Evolutionary conservation across 345 rosid species (phyloP), one percentile per base, ranked within the genome.

Genomic region (Passiflora organensis): DNA sequence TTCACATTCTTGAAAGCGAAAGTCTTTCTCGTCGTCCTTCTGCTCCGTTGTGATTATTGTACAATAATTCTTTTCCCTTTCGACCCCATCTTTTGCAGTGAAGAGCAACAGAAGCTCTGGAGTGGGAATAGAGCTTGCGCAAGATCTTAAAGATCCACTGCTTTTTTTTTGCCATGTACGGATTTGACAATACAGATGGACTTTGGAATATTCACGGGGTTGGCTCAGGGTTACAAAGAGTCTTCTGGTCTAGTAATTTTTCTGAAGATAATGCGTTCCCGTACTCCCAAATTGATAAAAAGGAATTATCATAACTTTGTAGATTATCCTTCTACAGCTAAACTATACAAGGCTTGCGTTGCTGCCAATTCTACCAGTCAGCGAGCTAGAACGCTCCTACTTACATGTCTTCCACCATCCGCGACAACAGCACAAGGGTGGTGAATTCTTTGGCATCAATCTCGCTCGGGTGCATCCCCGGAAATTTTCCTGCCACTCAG

Each of bases 381-480:
- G 46, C 21, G 32, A 0, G 38, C 54, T 43, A 41, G 23, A 38
- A 48, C 17, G 39, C 23, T 54, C 38, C 51, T 48, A 18, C 4
- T 59, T 43, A 42, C 13, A 24, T 13, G n/a, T 60, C 16, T 24
- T 16, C 19, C 14, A 15, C 2, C 19, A 32, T 23, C 6, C n/a
- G n/a, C 24, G 15, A 50, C 10, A 25, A 5, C 5, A 18, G 13
- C 6, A 13, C 36, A 4, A 20, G 46, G 42, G 17, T 37, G 37
- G 28, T n/a, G 23, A 43, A 25, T 13, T 28, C 52, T 34, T 32
- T 38, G 9, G 50, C 43, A 47, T 93, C 75, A 89, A 65, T 94
- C 95, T 74, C 97, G 78, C 67, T 89, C 97, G 0, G 91, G 95
- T 2, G 90, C 87, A 68, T 81, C 89, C 51, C 86, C 80, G 4